phyloP scores from a whole-genome alignment of 331 rosid species.

The Erythrophleum ivorense region DNA sequence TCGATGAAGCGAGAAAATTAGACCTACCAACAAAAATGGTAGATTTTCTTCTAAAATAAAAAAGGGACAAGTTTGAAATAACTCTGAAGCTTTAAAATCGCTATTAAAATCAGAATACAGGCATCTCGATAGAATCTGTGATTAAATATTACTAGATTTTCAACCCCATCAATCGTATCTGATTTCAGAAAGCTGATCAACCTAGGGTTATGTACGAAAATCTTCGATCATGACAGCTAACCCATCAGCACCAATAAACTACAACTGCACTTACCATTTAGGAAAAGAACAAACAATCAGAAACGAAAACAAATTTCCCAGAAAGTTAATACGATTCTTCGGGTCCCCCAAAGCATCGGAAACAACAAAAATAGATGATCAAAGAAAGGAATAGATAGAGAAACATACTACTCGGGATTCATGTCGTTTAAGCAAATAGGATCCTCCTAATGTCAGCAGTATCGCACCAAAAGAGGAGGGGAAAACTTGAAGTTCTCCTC shows the following conservation, averaged over 20 bases:
- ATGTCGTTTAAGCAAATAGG: slow-evolving; percentile 31
- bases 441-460: slow-evolving; percentile 1
- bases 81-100: slow-evolving; percentile 9
- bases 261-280: not conserved
- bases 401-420: slow-evolving; percentile 61
- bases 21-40: not conserved
- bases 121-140: not conserved
- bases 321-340: not conserved
- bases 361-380: not conserved
- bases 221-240: not conserved
- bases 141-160: not conserved
- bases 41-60: not conserved
- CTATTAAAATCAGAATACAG: not conserved
- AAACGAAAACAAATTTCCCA: slow-evolving; percentile 9
- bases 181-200: slow-evolving; percentile 35
- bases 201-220: slow-evolving; percentile 42
- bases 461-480: slow-evolving; percentile 15
- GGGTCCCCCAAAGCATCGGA: not conserved
- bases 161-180: not conserved
- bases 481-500: not conserved
- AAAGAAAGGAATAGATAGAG: not conserved
- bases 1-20: not conserved
- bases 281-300: not conserved
- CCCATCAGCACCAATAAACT: not conserved
- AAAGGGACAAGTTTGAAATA: not conserved